These are phyloP conservation scores for Mortierella sp. DNA, from an alignment of 371 early-diverging fungal species.

Conservation along the genomic window DNA sequence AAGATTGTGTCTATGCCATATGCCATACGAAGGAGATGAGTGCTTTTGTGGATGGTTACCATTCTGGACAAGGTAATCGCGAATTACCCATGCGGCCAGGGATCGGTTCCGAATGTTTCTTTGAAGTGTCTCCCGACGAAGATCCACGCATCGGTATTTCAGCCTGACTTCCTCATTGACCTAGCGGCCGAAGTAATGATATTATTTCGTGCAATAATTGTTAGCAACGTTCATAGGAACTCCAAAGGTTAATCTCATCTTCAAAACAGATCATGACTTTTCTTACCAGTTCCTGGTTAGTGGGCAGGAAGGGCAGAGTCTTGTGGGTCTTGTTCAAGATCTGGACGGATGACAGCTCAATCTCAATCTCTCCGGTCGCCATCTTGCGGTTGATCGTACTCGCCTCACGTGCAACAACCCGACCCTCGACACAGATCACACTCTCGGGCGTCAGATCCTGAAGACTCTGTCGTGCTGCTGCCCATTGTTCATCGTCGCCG, in stretches of 20 bases:
- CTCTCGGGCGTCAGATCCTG: conserved; percentile 72
- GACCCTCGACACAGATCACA: conserved; percentile 75
- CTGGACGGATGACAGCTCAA: conserved; percentile 69
- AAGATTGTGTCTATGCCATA: not conserved
- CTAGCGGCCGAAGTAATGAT: conserved; percentile 50
- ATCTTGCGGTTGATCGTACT: conserved; percentile 64
- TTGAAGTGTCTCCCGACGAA: conserved; percentile 84
- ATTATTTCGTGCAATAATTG: not conserved
- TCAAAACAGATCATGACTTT: not conserved
- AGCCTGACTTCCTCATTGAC: conserved; percentile 87
- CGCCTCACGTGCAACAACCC: conserved; percentile 67
- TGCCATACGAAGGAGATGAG: not conserved
- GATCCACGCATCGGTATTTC: conserved; percentile 84
- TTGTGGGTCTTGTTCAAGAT: conserved; percentile 82
- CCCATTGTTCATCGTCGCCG: conserved; percentile 16
- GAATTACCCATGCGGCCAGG: conserved; percentile 71
- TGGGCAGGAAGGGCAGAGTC: conserved; percentile 80
- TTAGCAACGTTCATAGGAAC: not conserved
- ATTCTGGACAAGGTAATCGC: conserved; percentile 62
- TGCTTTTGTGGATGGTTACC: conserved; percentile 6
- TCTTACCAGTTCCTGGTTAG: conserved; percentile 70
- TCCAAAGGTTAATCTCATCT: not conserved
- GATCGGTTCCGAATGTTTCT: conserved; percentile 80
- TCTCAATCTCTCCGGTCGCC: conserved; percentile 80
- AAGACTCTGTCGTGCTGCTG: conserved; percentile 53